Evolutionary conservation across 2,329 filamentous ascomycete genomes (phyloP).

Genomic region (Hypoxylon rubiginosum): DNA sequence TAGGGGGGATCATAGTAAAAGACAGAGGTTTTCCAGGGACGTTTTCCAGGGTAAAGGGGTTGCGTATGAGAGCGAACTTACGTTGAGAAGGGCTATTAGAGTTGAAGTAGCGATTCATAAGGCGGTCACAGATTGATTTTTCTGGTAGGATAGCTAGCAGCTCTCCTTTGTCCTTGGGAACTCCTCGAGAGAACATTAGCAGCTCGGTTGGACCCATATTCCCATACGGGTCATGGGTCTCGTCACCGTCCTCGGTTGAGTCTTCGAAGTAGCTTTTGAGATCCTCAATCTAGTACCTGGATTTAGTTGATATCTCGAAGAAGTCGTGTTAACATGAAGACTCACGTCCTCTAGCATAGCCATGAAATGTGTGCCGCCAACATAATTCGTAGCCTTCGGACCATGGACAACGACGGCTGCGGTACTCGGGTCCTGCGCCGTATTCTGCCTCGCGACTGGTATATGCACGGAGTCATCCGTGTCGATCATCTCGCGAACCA

Average conservation of each 20-base stretch:
- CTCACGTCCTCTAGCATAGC: conserved; percentile 72
- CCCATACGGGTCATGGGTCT: conserved; percentile 50
- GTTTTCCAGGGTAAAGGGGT: neutral
- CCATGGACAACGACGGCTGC: conserved; percentile 61
- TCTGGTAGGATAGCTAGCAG: conserved; percentile 64
- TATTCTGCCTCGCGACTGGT: neutral
- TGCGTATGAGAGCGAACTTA: conserved; percentile 48
- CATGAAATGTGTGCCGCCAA: conserved; percentile 72
- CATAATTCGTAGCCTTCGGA: conserved; percentile 62
- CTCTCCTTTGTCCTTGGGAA: conserved; percentile 59
- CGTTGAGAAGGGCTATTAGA: conserved; percentile 66
- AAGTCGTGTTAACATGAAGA: conserved; percentile 15
- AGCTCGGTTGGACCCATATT: conserved; percentile 57
- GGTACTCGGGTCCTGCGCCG: conserved; percentile 12
- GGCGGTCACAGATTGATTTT: conserved; percentile 61
- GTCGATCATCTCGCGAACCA: conserved; percentile 70
- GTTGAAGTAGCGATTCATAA: conserved; percentile 67
- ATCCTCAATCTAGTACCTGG: conserved; percentile 65
- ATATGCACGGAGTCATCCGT: conserved; percentile 47
- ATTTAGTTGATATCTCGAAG: conserved; percentile 10
- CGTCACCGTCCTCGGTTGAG: conserved; percentile 53
- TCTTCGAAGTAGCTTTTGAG: conserved; percentile 70
- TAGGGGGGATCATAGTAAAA: neutral
- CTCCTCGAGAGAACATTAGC: conserved; percentile 58
- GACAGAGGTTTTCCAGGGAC: neutral